Evolutionary conservation across 108 stramenopile species (phyloP).

Genomic region (Mediolabrus comicus): DNA sequence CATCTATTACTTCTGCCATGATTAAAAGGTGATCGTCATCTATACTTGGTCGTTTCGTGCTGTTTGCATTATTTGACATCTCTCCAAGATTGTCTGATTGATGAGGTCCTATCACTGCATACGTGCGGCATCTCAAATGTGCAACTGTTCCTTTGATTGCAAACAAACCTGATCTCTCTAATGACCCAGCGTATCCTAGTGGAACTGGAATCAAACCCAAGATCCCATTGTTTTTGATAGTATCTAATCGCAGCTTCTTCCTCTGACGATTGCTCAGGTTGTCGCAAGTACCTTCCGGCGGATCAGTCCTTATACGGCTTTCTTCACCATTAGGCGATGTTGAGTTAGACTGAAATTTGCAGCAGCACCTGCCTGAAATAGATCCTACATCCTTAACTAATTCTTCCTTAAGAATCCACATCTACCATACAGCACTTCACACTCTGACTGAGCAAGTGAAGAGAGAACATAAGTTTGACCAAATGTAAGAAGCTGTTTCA

Average conservation of each 20-base stretch:
- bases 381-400: slow-evolving; percentile 54
- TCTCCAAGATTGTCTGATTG: slow-evolving; percentile 1
- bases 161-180: slow-evolving; percentile 19
- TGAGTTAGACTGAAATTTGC: slow-evolving; percentile 37
- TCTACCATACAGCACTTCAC: no score
- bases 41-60: slow-evolving; percentile 3
- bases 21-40: slow-evolving; percentile 63
- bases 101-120: slow-evolving; percentile 18
- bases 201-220: slow-evolving; percentile 36
- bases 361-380: slow-evolving; percentile 47
- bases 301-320: background rate
- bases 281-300: background rate
- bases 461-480: no score
- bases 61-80: background rate
- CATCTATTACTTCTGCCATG: slow-evolving; percentile 48
- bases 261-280: slow-evolving; percentile 32
- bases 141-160: slow-evolving; percentile 63
- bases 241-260: slow-evolving; percentile 30
- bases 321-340: no score
- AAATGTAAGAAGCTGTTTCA: no score
- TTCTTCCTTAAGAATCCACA: slow-evolving; percentile 67
- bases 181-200: slow-evolving; percentile 7
- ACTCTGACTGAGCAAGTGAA: no score
- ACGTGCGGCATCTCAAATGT: slow-evolving; percentile 46
- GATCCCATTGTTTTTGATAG: slow-evolving; percentile 38